These are phyloP conservation scores for Phellopilus nigrolimitatus DNA, from an alignment of 1,284 basidiomycete species.

Conservation along the genomic window DNA sequence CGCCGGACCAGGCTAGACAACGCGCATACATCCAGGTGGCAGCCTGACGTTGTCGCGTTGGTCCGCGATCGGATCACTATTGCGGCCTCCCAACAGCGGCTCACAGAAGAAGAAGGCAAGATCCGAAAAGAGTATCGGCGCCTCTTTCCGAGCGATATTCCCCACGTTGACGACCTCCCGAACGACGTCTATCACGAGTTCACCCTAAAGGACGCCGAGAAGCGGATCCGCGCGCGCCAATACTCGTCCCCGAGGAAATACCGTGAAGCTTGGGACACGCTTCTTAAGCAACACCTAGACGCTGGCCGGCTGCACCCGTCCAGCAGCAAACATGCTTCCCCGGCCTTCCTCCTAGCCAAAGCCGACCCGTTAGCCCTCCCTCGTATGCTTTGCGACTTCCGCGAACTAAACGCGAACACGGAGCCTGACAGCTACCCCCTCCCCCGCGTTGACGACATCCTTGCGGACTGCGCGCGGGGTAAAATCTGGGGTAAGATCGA, in stretches of 20 bases:
- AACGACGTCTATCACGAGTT: not conserved
- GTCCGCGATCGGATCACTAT: too few species aligned
- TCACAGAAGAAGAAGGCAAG: too few species aligned
- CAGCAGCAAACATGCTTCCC: conserved; percentile 27
- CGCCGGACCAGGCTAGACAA: too few species aligned
- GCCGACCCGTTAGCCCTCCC: conserved; percentile 31
- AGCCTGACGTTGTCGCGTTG: too few species aligned
- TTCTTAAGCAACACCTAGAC: conserved; percentile 29
- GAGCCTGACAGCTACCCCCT: conserved; percentile 33
- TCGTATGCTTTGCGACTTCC: conserved; percentile 39
- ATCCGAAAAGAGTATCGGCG: too few species aligned
- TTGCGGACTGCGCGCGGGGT: too few species aligned
- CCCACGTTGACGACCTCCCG: not conserved
- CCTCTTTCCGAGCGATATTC: too few species aligned
- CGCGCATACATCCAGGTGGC: too few species aligned
- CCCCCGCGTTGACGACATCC: too few species aligned
- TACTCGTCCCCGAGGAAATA: conserved; percentile 28
- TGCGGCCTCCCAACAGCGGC: too few species aligned
- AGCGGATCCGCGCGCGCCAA: not conserved
- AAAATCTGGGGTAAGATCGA: too few species aligned
- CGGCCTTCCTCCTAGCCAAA: conserved; percentile 37
- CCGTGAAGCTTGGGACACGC: conserved; percentile 26
- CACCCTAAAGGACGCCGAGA: not conserved
- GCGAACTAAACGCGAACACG: conserved; percentile 34
- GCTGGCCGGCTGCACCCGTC: conserved; percentile 31